Percentiles rank a stretch among this genome's conserved stretches.
Conservation (phyloP, 768 basidiomycete genomes). For the Crucibulum laeve region DNA sequence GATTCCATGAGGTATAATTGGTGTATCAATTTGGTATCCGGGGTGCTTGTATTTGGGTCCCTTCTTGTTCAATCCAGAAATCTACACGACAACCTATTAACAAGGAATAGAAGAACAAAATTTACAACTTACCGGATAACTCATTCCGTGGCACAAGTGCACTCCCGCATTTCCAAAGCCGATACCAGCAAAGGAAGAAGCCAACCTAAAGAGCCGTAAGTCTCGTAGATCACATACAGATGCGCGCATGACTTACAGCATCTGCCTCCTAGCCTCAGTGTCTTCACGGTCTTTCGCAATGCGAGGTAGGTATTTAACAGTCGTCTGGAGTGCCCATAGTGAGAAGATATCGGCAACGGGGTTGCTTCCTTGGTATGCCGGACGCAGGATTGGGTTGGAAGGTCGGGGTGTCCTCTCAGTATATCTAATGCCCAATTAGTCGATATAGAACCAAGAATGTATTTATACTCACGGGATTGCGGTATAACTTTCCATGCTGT, state of each 20-base stretch:
- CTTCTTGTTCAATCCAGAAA: slow-evolving; percentile 91
- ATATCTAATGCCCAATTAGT: slow-evolving; percentile 55
- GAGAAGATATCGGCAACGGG: slow-evolving; percentile 96
- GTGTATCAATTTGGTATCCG: slow-evolving; percentile 79
- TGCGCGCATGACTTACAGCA: slow-evolving; percentile 59
- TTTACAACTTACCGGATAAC: slow-evolving; percentile 62
- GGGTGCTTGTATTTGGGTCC: slow-evolving; percentile 91
- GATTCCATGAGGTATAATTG: slow-evolving; percentile 93
- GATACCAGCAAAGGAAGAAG: slow-evolving; percentile 92
- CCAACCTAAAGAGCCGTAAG: slow-evolving; percentile 49
- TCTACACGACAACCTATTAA: slow-evolving; percentile 34
- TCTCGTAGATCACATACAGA: slow-evolving; percentile 1
- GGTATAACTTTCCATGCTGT: slow-evolving; percentile 92
- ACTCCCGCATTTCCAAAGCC: slow-evolving; percentile 95
- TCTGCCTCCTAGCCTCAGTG: slow-evolving; percentile 79
- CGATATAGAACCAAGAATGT: too few relatives aligned
- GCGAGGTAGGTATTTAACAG: slow-evolving; percentile 84
- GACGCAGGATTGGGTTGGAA: slow-evolving; percentile 82
- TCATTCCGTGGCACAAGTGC: slow-evolving; percentile 87
- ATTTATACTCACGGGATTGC: slow-evolving; percentile 71
- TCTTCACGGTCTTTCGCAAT: slow-evolving; percentile 78
- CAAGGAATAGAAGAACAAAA: not conserved
- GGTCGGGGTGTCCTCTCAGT: slow-evolving; percentile 88
- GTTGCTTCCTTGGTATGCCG: slow-evolving; percentile 92
- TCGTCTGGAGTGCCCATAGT: slow-evolving; percentile 86